Evolutionary conservation across 2,329 filamentous ascomycete genomes (phyloP), one percentile per base, ranked within the genome.

Genomic region (Scedosporium boydii): DNA sequence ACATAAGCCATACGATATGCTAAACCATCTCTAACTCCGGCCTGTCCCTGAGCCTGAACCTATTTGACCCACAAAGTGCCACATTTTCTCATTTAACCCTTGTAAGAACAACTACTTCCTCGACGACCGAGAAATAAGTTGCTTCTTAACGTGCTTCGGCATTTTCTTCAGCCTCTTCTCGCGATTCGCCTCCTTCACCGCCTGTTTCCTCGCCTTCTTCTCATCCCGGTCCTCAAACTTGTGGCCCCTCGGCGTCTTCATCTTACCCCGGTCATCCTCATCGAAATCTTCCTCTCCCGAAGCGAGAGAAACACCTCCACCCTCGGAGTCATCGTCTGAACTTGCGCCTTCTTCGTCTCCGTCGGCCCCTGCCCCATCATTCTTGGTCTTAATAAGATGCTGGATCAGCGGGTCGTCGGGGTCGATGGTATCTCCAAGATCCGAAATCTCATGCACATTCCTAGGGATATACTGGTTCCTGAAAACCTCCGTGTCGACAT

Each of bases 401-500:
- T 46, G 51, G 18, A 62, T 62, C 21, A 62, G 41, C 10, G 60
- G 60, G 1, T 87, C 90, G 68, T 98, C 95, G 68, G 93, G 88
- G 75, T 98, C 95, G 59, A 96, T 87, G 9, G 60, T 62, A 41
- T 62, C 60, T 23, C 60, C 60, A n/a, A 62, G 29, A 72, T 99
- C 93, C 74, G 97, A 97, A 4, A 99, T 93, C 71, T 99, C 91
- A 68, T 98, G 90, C 53, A 99, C 81, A 0, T 90, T 98, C 74
- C 96, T 93, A 0, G 95, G 95, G 60, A 99, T 98, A 74, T 96
- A 99, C 73, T 97, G 91, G 70, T 96, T 89, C 69, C 93, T 85
- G 78, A 97, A 99, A 5, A 98, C 95, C 67, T 95, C 90, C 63
- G 92, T 91, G 69, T 96, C 90, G 9, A 93, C 86, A 67, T 93